phyloP scores from a whole-genome alignment of 768 basidiomycete species.

The Scleroderma bovista region DNA sequence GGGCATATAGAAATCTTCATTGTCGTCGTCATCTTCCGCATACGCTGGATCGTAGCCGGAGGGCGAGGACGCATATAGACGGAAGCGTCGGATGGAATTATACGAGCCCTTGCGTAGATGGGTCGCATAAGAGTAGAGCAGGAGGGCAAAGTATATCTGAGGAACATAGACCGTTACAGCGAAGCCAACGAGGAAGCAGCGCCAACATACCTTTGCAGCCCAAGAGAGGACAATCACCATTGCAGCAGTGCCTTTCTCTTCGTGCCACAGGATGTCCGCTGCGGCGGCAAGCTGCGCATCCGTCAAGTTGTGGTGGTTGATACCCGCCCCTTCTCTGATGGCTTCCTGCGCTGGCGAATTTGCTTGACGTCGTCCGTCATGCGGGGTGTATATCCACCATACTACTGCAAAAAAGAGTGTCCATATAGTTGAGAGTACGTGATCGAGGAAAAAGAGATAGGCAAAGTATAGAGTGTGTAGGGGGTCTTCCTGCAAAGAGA shows the following conservation, averaged over 20 bases:
- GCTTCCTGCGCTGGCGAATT: conserved; percentile 88
- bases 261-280: conserved; percentile 81
- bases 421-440: conserved; percentile 85
- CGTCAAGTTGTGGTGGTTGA: conserved; percentile 51
- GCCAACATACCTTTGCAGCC: conserved; percentile 72
- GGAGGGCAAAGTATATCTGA: conserved; percentile 85
- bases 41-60: conserved; percentile 24
- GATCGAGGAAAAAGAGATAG: conserved; percentile 89
- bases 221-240: conserved; percentile 78
- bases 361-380: conserved; percentile 76
- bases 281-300: conserved; percentile 62
- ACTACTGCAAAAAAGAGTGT: conserved; percentile 85
- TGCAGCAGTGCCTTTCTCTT: conserved; percentile 80
- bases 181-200: background rate
- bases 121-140: conserved; percentile 89
- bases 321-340: conserved; percentile 59
- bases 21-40: conserved; percentile 56
- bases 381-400: conserved; percentile 91
- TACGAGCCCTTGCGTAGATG: conserved; percentile 93
- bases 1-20: conserved; percentile 64
- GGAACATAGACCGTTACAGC: conserved; percentile 1
- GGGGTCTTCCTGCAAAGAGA: conserved; percentile 72
- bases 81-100: conserved; percentile 57
- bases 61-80: conserved; percentile 13
- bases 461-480: conserved; percentile 83